A percentile compares a stretch with the other conserved stretches of the same genome.
phyloP scores from a whole-genome alignment of 208 protist genomes.

The Crithidia thermophila region DNA sequence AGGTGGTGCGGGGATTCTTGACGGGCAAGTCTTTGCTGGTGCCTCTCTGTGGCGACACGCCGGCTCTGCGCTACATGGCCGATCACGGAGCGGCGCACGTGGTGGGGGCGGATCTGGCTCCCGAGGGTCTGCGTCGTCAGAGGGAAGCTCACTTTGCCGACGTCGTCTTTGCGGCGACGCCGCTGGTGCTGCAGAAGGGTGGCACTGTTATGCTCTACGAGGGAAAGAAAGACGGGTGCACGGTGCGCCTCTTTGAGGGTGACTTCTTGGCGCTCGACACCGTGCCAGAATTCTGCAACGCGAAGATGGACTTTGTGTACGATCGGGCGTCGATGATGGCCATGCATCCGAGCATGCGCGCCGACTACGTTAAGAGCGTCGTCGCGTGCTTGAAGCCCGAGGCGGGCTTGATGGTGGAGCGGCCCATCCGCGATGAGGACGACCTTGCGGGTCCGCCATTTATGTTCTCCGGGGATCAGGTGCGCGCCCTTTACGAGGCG shows the following conservation, averaged over 20 bases:
- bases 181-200: constrained; percentile 2
- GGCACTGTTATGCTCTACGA: constrained; percentile 26
- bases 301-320: constrained; percentile 57
- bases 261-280: constrained; percentile 43
- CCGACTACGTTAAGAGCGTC: constrained; percentile 36
- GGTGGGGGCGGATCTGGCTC: constrained; percentile 42
- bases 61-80: constrained; percentile 46
- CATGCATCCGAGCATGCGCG: constrained; percentile 44
- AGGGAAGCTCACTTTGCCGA: constrained; percentile 37
- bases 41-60: constrained; percentile 61
- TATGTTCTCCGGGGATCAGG: constrained; percentile 40
- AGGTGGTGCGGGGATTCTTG: constrained; percentile 38
- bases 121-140: constrained; percentile 37
- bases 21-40: constrained; percentile 49
- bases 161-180: constrained; percentile 23
- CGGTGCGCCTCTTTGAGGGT: constrained; percentile 52
- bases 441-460: constrained; percentile 54
- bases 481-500: constrained; percentile 39
- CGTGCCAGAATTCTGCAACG: constrained; percentile 20
- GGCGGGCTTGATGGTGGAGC: constrained; percentile 41
- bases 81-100: constrained; percentile 42
- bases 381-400: constrained; percentile 21
- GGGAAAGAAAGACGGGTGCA: constrained; percentile 23
- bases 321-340: constrained; percentile 71
- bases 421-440: constrained; percentile 41